Evolutionary conservation across 2,329 filamentous ascomycete species (phyloP), one percentile per base, ranked within the genome.

Genomic region (Zasmidium cellare): DNA sequence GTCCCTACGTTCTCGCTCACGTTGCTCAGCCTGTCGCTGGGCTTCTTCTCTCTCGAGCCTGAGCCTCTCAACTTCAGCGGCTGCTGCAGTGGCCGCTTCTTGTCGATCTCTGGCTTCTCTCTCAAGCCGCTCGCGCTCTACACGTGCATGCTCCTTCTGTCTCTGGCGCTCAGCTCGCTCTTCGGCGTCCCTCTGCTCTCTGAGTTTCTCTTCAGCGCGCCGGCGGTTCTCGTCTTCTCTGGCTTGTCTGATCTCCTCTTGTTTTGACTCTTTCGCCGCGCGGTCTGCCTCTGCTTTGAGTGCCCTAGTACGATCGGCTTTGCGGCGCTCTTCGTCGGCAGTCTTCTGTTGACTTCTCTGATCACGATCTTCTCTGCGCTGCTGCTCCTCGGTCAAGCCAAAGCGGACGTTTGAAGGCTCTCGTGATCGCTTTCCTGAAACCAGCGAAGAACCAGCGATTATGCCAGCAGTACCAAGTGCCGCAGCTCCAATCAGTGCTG

Each of bases 381-480:
- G 75, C 69, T 85, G 82, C 66, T 84, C 82, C 48, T 84, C 75
- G 0, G 83, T 85, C 51, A 86, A 67, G 38, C 82, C 78, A 62
- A 86, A 86, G 54, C 81, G 79, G 7, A 87, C 84, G 23, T 56
- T 56, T 3, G 56, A 76, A 16, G 74, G 68, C 9, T 72, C 69
- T 31, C 67, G 71, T 1, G 63, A 70, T 25, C 61, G 64, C 16
- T 61, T 70, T 41, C 62, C 66, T 51, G 53, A 58, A 9, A 48
- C 54, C 14, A 57, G 28, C 7, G 62, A 61, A 31, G 62, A 59
- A 23, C 68, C 63, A 11, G 69, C 68, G 20, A 74, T 66, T 41
- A 73, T 69, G 20, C 71, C 68, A n/a, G 68, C 72, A 18, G 70
- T 67, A 28, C 72, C 72, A 16, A 76, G 59, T 11, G 74, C 76